Conservation (phyloP, 169 alveolate species). For the Blepharisma undulans region DNA sequence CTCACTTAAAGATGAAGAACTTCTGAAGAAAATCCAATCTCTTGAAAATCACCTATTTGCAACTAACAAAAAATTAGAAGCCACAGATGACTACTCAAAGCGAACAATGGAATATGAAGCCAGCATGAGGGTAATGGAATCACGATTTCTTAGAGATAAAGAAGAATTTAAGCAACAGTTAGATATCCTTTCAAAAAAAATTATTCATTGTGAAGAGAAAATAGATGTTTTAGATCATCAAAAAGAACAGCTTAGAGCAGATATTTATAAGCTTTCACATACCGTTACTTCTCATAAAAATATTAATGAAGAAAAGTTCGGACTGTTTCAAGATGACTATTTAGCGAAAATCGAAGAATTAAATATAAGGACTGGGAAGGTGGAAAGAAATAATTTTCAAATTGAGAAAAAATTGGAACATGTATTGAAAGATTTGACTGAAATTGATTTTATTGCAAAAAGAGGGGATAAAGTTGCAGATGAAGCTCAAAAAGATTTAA, state of each 20-base stretch:
- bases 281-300: background rate
- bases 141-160: background rate
- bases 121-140: background rate
- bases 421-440: background rate
- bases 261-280: background rate
- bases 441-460: background rate
- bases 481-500: background rate
- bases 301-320: background rate
- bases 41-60: background rate
- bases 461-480: background rate
- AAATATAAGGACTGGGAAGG: background rate
- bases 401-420: background rate
- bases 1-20: background rate
- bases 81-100: background rate
- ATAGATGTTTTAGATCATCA: background rate
- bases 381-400: background rate
- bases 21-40: background rate
- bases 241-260: slow-evolving; percentile 1
- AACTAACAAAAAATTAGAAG: background rate
- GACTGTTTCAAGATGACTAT: background rate
- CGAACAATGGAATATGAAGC: slow-evolving; percentile 6
- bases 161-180: background rate
- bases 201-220: background rate
- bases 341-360: background rate
- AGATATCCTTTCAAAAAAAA: background rate